These are phyloP conservation scores for Candida vaughaniae DNA, from an alignment of 805 yeast species.

Conservation along the genomic window DNA sequence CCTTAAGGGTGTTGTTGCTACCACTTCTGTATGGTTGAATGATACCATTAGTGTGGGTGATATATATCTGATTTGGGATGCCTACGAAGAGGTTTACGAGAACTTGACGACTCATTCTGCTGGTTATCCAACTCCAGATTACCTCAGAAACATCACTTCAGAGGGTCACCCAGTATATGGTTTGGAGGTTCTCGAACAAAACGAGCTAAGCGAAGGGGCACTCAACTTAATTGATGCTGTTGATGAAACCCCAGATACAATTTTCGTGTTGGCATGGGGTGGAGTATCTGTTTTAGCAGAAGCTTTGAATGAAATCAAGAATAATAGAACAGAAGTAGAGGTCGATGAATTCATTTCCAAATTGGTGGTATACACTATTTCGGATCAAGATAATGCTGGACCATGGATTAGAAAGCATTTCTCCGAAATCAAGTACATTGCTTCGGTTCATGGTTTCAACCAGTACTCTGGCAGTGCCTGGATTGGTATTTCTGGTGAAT, in stretches of 20 bases:
- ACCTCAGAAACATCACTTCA: slow-evolving; percentile 22
- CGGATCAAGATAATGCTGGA: slow-evolving; percentile 32
- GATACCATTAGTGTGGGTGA: slow-evolving; percentile 26
- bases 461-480: slow-evolving; percentile 27
- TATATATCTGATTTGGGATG: slow-evolving; percentile 27
- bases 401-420: slow-evolving; percentile 28
- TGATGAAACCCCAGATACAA: slow-evolving; percentile 17
- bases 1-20: slow-evolving; percentile 28
- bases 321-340: slow-evolving; percentile 14
- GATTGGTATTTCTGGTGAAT: slow-evolving; percentile 30
- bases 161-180: slow-evolving; percentile 25
- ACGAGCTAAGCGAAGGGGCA: slow-evolving; percentile 22
- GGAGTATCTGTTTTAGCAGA: slow-evolving; percentile 30
- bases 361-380: slow-evolving; percentile 23
- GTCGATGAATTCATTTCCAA: slow-evolving; percentile 16
- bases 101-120: slow-evolving; percentile 22
- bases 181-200: slow-evolving; percentile 15
- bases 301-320: slow-evolving; percentile 20
- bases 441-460: slow-evolving; percentile 25
- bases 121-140: slow-evolving; percentile 23
- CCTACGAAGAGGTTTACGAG: slow-evolving; percentile 23
- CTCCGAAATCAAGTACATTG: slow-evolving; percentile 23
- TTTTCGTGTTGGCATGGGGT: slow-evolving; percentile 28
- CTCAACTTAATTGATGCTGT: slow-evolving; percentile 18
- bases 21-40: slow-evolving; percentile 32